Evolutionary conservation across 2,329 filamentous ascomycete genomes (phyloP).

Genomic region (Periconia sp.): DNA sequence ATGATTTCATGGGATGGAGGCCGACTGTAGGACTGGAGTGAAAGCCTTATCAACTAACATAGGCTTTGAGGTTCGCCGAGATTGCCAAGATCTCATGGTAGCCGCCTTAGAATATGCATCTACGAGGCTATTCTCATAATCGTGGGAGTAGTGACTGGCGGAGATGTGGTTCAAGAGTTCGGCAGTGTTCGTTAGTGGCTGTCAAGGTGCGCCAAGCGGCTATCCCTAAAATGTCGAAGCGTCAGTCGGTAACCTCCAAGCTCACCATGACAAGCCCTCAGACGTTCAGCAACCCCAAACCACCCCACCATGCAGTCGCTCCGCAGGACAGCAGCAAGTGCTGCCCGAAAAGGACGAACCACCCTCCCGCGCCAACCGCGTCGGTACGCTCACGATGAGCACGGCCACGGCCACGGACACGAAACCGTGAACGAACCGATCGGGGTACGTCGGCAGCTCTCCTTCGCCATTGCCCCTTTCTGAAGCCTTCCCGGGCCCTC

Average conservation of each 20-base stretch:
- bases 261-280: constrained; percentile 33
- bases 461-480: constrained; percentile 17
- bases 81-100: too few species aligned
- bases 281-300: constrained; percentile 26
- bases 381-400: constrained; percentile 48
- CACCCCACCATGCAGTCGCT: constrained; percentile 52
- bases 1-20: too few species aligned
- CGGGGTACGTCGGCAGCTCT: constrained; percentile 52
- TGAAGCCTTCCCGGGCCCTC: background rate
- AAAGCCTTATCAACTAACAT: too few species aligned
- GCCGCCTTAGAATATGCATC: too few species aligned
- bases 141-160: background rate
- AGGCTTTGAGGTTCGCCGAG: too few species aligned
- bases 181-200: too few species aligned
- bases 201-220: constrained; percentile 18
- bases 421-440: constrained; percentile 55
- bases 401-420: constrained; percentile 41
- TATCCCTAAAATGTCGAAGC: constrained; percentile 16
- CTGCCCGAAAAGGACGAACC: constrained; percentile 47
- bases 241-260: constrained; percentile 24
- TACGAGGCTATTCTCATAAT: too few species aligned
- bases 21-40: too few species aligned
- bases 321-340: constrained; percentile 50
- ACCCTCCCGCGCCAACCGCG: constrained; percentile 47
- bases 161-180: too few species aligned